Conservation (phyloP, 2,329 filamentous ascomycete genomes). For the Calonectria pseudoturangicola region DNA sequence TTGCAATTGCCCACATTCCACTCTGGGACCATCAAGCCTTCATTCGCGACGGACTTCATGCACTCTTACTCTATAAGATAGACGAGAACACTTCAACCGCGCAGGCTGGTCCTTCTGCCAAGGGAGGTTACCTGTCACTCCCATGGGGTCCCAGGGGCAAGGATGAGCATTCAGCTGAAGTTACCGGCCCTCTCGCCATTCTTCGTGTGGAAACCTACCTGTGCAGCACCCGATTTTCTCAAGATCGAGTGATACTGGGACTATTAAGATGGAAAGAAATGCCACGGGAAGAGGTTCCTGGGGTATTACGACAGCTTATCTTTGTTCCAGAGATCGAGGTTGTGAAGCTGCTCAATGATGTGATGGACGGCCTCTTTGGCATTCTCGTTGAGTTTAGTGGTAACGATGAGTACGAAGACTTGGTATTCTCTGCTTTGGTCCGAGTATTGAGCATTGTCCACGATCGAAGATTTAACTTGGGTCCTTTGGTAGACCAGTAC, state of each 20-base stretch:
- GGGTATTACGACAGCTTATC: slow-evolving; percentile 86
- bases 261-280: slow-evolving; percentile 91
- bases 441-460: slow-evolving; percentile 94
- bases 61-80: slow-evolving; percentile 89
- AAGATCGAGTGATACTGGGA: slow-evolving; percentile 89
- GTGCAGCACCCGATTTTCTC: slow-evolving; percentile 95
- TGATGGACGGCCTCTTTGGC: slow-evolving; percentile 93
- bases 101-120: slow-evolving; percentile 77
- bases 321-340: slow-evolving; percentile 99
- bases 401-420: slow-evolving; percentile 92
- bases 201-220: slow-evolving; percentile 88
- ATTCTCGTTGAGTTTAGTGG: slow-evolving; percentile 94
- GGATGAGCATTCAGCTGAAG: slow-evolving; percentile 81
- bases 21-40: slow-evolving; percentile 96
- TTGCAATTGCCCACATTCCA: slow-evolving; percentile 94
- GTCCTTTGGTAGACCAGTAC: slow-evolving; percentile 93
- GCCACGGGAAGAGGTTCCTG: slow-evolving; percentile 81
- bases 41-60: slow-evolving; percentile 88
- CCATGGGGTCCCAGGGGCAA: slow-evolving; percentile 84
- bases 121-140: slow-evolving; percentile 89
- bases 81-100: slow-evolving; percentile 90
- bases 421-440: slow-evolving; percentile 93
- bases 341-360: slow-evolving; percentile 92
- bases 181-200: slow-evolving; percentile 87
- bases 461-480: slow-evolving; percentile 93